Evolutionary conservation across 352 stramenopile species (phyloP).

Genomic region (Pythium coloratum): DNA sequence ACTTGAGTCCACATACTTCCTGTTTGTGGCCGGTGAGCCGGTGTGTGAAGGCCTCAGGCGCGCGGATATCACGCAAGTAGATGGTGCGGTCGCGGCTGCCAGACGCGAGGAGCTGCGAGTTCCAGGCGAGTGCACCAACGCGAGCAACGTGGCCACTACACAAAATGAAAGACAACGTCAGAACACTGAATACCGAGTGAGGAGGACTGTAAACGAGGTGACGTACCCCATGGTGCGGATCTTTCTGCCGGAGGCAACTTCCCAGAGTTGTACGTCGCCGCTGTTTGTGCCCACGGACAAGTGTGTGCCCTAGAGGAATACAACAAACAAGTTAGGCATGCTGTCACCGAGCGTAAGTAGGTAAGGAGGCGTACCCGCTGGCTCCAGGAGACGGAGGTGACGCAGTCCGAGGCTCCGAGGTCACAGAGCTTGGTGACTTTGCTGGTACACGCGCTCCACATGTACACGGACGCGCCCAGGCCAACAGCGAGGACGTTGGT

Average conservation of each 20-base stretch:
- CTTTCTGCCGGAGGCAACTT: slow-evolving; percentile 86
- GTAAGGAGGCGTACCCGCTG: slow-evolving; percentile 53
- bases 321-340: not conserved
- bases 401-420: slow-evolving; percentile 65
- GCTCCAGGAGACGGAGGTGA: slow-evolving; percentile 95
- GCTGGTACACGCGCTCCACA: slow-evolving; percentile 93
- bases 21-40: slow-evolving; percentile 75
- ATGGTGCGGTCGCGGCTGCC: slow-evolving; percentile 95
- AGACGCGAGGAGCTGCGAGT: slow-evolving; percentile 87
- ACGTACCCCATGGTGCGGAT: slow-evolving; percentile 88
- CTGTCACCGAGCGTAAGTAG: not conserved
- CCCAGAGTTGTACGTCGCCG: slow-evolving; percentile 96
- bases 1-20: slow-evolving; percentile 96
- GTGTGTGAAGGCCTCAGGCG: slow-evolving; percentile 49
- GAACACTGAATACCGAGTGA: not conserved
- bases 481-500: slow-evolving; percentile 95
- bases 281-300: slow-evolving; percentile 93
- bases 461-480: slow-evolving; percentile 92
- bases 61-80: slow-evolving; percentile 91
- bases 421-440: slow-evolving; percentile 96
- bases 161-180: not conserved
- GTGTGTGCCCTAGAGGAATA: slow-evolving; percentile 69
- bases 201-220: not conserved
- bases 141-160: slow-evolving; percentile 87
- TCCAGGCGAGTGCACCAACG: slow-evolving; percentile 94